Base-by-base conservation (phyloP, 2,329 filamentous ascomycete species). In the Xylariomycetidae sp. region DNA sequence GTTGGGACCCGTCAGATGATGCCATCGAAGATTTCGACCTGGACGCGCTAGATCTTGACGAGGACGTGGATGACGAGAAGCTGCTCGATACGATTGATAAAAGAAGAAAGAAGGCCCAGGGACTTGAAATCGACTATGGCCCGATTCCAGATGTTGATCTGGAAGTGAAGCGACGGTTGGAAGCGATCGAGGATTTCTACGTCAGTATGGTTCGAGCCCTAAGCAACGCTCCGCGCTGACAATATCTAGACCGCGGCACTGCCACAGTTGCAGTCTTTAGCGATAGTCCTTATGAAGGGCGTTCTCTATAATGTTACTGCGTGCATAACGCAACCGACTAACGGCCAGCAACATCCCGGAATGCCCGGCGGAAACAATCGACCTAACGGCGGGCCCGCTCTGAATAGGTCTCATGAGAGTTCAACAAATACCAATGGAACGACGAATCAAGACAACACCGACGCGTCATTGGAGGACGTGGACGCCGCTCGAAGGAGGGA, bases 221-320 rank as follows among this genome's bases (percentile, higher is more conserved):
- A 30, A 38, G 34, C 23, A 26, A 17, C 13, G 27, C 31, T 25
- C 16, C n/a, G 31, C 38, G 28, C 58, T 69, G 30, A 68, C 44
- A 7, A 4, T 17, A 4, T 6, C 16, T 48, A 94, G 85, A 72
- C 75, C 52, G 71, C 83, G 42, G 78, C 85, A 1, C 66, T 98
- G 32, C 87, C 90, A 2, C 82, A 94, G 57, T 65, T 98, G 12
- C 92, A 97, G 56, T 97, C 90, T 1, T 67, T 97, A 11, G 84
- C 95, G 4, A 94, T 97, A 48, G 89, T 97, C 4, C 72, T 97
- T 25, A 74, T 97, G 45, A 94, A 92, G 57, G 85, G 88, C 11
- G 82, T 97, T 26, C 65, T 97, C 40, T 75, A 82, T 23, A 94
- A 94, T 53, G 88, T 96, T 29, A 92, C 87, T 17, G 82, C 87